These are phyloP conservation scores for Euphorbia neoarborescens DNA, from an alignment of 441 rosid species.

Conservation along the genomic window DNA sequence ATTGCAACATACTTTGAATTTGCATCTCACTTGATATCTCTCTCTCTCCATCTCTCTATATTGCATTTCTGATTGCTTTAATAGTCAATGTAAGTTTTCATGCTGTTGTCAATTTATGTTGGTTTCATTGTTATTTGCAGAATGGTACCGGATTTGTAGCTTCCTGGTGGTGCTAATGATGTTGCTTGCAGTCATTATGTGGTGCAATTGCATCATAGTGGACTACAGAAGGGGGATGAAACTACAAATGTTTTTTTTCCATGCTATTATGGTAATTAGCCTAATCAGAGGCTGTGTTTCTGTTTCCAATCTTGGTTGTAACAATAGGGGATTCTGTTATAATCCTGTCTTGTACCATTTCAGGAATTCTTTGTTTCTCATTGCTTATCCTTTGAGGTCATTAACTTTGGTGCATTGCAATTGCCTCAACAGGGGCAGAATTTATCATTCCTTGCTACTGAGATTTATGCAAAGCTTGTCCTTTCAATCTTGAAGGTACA, in stretches of 20 bases:
- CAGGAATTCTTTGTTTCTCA: conserved; percentile 88
- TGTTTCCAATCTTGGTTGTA: background rate
- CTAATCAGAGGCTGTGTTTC: background rate
- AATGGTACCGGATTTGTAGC: conserved; percentile 83
- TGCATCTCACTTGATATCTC: background rate
- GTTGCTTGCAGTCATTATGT: conserved; percentile 61
- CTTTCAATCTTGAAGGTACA: conserved; percentile 66
- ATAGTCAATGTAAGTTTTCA: background rate
- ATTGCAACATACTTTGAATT: background rate
- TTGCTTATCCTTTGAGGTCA: conserved; percentile 69
- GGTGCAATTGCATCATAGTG: conserved; percentile 66
- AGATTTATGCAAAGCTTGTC: conserved; percentile 80
- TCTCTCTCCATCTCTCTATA: background rate
- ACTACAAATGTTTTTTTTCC: conserved; percentile 78
- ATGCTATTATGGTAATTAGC: conserved; percentile 51
- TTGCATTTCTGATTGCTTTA: background rate
- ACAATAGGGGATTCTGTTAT: conserved; percentile 12
- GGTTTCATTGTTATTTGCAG: conserved; percentile 69
- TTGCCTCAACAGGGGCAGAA: conserved; percentile 64
- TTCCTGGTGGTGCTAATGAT: conserved; percentile 47
- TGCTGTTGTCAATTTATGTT: conserved; percentile 24
- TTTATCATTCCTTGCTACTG: conserved; percentile 77
- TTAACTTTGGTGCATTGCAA: conserved; percentile 51
- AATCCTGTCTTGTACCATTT: conserved; percentile 11
- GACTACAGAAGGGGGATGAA: conserved; percentile 79